phyloP scores from a whole-genome alignment of 805 yeast genomes.

The Candida arabinofermentans region DNA sequence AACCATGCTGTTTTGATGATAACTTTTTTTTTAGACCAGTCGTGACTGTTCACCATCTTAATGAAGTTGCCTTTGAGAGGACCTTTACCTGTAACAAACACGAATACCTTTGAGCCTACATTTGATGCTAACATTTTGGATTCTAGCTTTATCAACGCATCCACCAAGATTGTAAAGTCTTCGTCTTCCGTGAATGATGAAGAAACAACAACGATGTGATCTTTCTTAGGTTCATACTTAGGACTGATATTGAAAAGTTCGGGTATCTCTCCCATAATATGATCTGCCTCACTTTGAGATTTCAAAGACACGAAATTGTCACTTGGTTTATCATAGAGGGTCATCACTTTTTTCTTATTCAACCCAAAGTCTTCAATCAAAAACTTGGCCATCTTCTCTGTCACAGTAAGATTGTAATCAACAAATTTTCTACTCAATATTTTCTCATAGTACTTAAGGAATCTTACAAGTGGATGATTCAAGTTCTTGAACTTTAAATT shows the following conservation, averaged over 20 bases:
- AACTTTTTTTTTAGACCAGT: conserved; percentile 42
- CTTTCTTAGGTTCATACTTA: conserved; percentile 28
- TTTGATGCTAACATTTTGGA: conserved; percentile 19
- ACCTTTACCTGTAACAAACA: conserved; percentile 96
- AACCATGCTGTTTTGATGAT: conserved; percentile 72
- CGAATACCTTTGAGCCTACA: conserved; percentile 45
- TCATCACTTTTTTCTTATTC: conserved; percentile 43
- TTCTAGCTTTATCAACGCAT: conserved; percentile 64
- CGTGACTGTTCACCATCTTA: conserved; percentile 14
- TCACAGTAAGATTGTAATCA: conserved; percentile 74
- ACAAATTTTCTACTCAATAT: conserved; percentile 57
- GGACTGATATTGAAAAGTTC: conserved; percentile 26
- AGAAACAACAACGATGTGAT: conserved; percentile 73
- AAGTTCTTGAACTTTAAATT: conserved; percentile 54
- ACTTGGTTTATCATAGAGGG: conserved; percentile 86
- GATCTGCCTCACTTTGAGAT: conserved; percentile 21
- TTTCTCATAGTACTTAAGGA: conserved; percentile 61
- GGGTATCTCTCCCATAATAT: conserved; percentile 34
- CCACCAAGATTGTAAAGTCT: conserved; percentile 66
- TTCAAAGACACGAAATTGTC: conserved; percentile 54
- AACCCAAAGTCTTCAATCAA: conserved; percentile 55
- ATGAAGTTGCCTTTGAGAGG: conserved; percentile 59
- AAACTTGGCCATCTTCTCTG: conserved; percentile 64
- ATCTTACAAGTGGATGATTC: conserved; percentile 57
- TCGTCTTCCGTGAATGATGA: conserved; percentile 97